Base-by-base conservation (phyloP, 768 basidiomycete genomes). In the Pulveroboletus sp. region DNA sequence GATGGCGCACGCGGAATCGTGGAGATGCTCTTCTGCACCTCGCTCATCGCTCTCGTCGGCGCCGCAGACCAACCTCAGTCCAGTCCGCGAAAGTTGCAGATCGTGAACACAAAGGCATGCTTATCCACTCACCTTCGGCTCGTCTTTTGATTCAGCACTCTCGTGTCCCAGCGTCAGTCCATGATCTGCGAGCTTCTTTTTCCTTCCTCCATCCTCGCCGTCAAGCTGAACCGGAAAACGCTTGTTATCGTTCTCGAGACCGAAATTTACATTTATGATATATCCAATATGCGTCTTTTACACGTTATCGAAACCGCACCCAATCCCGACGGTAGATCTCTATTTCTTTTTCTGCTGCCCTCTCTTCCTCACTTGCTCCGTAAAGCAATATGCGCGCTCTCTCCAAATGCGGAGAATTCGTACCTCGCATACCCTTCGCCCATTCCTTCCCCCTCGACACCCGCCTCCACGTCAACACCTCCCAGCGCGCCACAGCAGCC, bases 201-300 rank as follows among this genome's bases (percentile, higher is more conserved):
- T 67, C 96, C 96, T 1, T 93, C 93, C 1, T 91, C 92, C 4
- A 94, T 99, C 47, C 83, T 99, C 26, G 82, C 90, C n/a, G 95
- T 99, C 66, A 97, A 96, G 73, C 79, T 99, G 61, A 99, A 99
- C 71, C 83, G 96, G 47, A 95, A 96, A 70, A 89, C 93, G 0
- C 81, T 99, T 40, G 91, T 97, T 28, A 93, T 99, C 59, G 88
- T 98, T 6, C 80, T 99, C 43, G 96, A 97, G 66, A 81, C 81
- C n/a, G 94, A 97, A 69, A 97, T 99, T 40, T 99, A 99, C 73
- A 93, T 97, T 43, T 98, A 98, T 64, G 96, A 99, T 66, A 98
- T 98, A 61, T 90, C 87, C 42, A 99, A 97, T 58, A 98, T 99
- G 96, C 86, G 93, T 50, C 78, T 99, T 26, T 71, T 96, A 35